A percentile compares a stretch with the other conserved stretches of the same genome.
Conservation (phyloP, 2,329 filamentous ascomycete genomes). For the Didymella sp. region DNA sequence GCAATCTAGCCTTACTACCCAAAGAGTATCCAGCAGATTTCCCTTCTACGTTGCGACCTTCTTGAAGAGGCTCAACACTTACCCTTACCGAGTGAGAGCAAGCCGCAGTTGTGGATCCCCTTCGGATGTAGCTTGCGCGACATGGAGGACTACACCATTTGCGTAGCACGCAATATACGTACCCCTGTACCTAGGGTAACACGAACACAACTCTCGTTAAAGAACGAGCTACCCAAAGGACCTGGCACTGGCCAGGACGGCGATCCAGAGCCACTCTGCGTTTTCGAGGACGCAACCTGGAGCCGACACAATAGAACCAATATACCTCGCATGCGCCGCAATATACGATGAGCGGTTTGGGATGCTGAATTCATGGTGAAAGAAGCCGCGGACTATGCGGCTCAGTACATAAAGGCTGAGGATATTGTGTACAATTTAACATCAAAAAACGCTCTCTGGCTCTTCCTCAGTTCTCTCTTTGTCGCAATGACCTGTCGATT, state of each 20-base stretch:
- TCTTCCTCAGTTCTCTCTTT: neutral
- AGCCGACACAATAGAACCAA: neutral
- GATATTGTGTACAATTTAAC: neutral
- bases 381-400: neutral
- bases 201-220: neutral
- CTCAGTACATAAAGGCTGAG: neutral
- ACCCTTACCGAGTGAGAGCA: neutral
- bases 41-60: neutral
- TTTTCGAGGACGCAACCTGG: neutral
- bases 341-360: neutral
- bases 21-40: neutral
- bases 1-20: neutral
- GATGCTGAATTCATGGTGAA: neutral
- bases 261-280: neutral
- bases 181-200: neutral
- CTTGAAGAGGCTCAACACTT: neutral
- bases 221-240: neutral
- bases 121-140: slow-evolving; percentile 4
- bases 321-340: slow-evolving; percentile 7
- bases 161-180: neutral
- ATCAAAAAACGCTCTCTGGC: neutral
- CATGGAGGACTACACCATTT: neutral
- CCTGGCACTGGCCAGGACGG: neutral
- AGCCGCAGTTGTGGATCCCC: neutral
- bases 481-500: slow-evolving; percentile 26